phyloP scores from a whole-genome alignment of 805 yeast genomes.

The Clavispora asparagi region DNA sequence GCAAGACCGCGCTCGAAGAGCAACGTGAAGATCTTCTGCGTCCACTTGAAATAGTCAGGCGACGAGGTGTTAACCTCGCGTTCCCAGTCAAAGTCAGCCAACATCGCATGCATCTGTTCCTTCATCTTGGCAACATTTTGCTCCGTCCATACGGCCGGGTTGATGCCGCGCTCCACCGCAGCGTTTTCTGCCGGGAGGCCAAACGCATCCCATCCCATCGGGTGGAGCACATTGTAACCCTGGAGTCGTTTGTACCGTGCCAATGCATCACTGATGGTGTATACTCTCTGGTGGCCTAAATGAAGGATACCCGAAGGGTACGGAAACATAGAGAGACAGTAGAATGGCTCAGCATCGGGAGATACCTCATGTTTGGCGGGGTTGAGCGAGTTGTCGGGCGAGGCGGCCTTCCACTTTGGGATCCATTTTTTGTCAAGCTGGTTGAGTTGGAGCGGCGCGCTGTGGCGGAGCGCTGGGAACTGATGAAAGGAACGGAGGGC shows the following conservation, averaged over 20 bases:
- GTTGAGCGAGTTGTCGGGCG: constrained; percentile 31
- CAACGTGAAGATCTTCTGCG: constrained; percentile 78
- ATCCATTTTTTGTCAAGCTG: constrained; percentile 52
- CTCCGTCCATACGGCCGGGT: constrained; percentile 81
- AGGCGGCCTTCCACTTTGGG: constrained; percentile 37
- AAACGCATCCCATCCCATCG: constrained; percentile 99
- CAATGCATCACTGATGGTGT: constrained; percentile 81
- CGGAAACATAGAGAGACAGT: constrained; percentile 85
- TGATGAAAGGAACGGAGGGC: not conserved
- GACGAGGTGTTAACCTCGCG: constrained; percentile 81
- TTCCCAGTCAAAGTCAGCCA: constrained; percentile 92
- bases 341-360: constrained; percentile 32
- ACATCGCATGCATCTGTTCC: constrained; percentile 69
- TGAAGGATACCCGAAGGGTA: constrained; percentile 93
- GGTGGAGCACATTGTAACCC: constrained; percentile 80
- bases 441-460: constrained; percentile 11
- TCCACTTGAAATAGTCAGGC: constrained; percentile 87
- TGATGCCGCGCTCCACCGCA: constrained; percentile 77
- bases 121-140: constrained; percentile 82
- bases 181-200: constrained; percentile 99
- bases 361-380: constrained; percentile 20
- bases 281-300: constrained; percentile 92
- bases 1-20: constrained; percentile 76
- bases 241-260: constrained; percentile 72
- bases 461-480: not conserved